Evolutionary conservation across 2,329 filamentous ascomycete species (phyloP), one percentile per base, ranked within the genome.

Genomic region (Ophiostoma sp.): DNA sequence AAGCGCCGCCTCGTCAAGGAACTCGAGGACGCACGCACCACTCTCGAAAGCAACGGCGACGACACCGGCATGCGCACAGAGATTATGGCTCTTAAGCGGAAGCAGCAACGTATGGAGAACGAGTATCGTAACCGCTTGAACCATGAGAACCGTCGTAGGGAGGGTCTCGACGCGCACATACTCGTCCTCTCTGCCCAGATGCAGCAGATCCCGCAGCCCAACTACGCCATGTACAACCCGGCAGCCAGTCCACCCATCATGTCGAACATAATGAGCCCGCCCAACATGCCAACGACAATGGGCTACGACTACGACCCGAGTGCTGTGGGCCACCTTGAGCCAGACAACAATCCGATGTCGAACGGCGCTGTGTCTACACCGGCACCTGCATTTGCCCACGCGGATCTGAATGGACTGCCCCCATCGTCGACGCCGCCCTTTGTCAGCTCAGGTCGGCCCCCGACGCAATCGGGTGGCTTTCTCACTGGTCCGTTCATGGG

Each of bases 1-100:
- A 92, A 91, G 77, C 88, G 89, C n/a, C 84, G 85, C 31, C 88
- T 91, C 76, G 88, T 95, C 76, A 93, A 93, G 79, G 87, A 90
- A 70, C 85, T 94, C 33, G 93, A 96, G 79, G 89, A 91, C 74
- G 88, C 91, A 76, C 84, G 90, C 69, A 91, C 91, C 80, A 88
- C 87, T 72, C 85, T 89, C 15, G 87, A 88, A 1, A 90, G 87
- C 19, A 87, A 85, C n/a, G 86, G 90, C 72, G 86, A 89, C 63
- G 89, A 90, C 50, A 87, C 89, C 17, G 86, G 85, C 75, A 87
- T 84, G 85, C 84, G 84, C 70, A 84, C 87, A 70, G 83, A 82
- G 71, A 86, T 89, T 69, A 80, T 80, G 64, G 84, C 86, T 66
- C 82, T 89, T 28, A 85, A 86, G 74, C 83, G 85, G 66, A 85